Conservation (phyloP, 495 filamentous ascomycete species). For the Penicillium salamii region DNA sequence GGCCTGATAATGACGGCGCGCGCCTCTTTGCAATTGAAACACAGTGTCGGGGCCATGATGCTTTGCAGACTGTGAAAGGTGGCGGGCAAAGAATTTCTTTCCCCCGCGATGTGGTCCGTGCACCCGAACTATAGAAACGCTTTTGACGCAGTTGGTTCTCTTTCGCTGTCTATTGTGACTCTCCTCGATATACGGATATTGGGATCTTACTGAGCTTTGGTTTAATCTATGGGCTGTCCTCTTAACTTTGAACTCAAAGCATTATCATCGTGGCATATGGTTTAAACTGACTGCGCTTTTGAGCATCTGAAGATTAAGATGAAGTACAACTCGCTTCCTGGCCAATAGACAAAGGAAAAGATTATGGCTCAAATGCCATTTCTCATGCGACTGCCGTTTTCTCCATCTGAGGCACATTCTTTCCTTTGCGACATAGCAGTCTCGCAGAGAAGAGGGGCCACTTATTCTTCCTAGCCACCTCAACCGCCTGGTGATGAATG, state of each 20-base stretch:
- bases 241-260: no score
- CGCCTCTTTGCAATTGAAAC: slow-evolving; percentile 69
- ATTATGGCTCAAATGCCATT: no score
- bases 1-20: slow-evolving; percentile 88
- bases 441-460: slow-evolving; percentile 14
- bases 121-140: not conserved
- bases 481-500: slow-evolving; percentile 17
- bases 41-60: slow-evolving; percentile 59
- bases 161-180: no score
- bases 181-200: no score
- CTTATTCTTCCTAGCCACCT: slow-evolving; percentile 18
- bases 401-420: not conserved
- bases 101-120: slow-evolving; percentile 19
- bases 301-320: no score
- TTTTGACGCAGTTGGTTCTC: no score
- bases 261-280: no score
- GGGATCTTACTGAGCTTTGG: no score
- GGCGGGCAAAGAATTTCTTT: slow-evolving; percentile 24
- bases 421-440: slow-evolving; percentile 21
- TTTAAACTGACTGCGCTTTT: no score
- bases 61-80: not conserved
- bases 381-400: not conserved
- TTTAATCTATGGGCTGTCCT: no score
- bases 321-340: no score
- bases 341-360: no score